These are phyloP conservation scores for Daucus carota DNA, from an alignment of 129 eudicot genomes.

Conservation along the genomic window DNA sequence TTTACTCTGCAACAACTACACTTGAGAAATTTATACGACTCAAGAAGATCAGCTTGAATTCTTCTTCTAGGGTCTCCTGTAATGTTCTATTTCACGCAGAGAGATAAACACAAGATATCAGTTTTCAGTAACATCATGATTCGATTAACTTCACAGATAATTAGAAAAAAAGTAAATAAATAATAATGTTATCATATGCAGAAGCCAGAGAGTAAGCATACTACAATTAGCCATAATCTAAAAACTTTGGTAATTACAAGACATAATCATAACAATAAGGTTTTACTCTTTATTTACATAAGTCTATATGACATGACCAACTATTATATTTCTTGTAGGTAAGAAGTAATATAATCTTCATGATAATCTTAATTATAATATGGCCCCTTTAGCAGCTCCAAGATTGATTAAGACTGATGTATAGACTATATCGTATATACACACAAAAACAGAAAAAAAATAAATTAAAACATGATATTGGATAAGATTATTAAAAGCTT, in stretches of 20 bases:
- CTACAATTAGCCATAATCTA: not conserved
- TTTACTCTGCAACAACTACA: conserved; percentile 79
- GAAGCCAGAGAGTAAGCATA: not conserved
- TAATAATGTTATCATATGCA: not conserved
- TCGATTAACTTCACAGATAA: not conserved
- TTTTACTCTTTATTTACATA: not conserved
- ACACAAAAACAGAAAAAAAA: not conserved
- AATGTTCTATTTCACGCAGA: conserved; percentile 41
- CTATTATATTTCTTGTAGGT: too few relatives aligned
- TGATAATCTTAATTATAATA: too few relatives aligned
- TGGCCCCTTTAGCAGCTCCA: too few relatives aligned
- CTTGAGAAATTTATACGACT: conserved; percentile 50
- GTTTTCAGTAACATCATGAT: not conserved
- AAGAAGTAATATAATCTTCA: too few relatives aligned
- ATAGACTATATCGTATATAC: not conserved
- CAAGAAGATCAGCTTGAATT: conserved; percentile 81
- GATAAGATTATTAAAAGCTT: not conserved
- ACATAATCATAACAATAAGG: not conserved
- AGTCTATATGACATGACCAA: too few relatives aligned
- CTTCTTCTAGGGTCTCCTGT: conserved; percentile 83
- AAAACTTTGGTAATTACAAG: not conserved
- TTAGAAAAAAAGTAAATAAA: not conserved
- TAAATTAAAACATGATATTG: not conserved
- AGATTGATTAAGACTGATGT: too few relatives aligned
- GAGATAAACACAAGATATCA: conserved; percentile 2